A percentile compares a stretch with the other conserved stretches of the same genome.
phyloP scores from a whole-genome alignment of 2,329 filamentous ascomycete species.

The Botrytis squamosa region DNA sequence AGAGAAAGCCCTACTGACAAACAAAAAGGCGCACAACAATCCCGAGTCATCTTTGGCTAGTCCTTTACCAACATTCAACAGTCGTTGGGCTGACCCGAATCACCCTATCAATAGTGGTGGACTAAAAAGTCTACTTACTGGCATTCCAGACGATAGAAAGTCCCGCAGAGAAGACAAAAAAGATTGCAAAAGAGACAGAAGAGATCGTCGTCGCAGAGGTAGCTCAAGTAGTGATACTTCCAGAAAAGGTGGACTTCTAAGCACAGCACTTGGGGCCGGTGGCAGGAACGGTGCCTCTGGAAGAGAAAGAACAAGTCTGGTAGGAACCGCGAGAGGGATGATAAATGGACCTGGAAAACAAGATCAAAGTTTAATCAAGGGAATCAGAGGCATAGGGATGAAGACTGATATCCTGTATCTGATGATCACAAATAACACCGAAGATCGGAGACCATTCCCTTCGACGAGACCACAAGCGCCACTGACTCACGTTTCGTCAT shows the following conservation, averaged over 20 bases:
- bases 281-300: not conserved
- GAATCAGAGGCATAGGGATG: constrained; percentile 10
- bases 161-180: not conserved
- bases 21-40: not conserved
- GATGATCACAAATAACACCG: constrained; percentile 16
- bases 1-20: not conserved
- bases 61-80: constrained; percentile 5
- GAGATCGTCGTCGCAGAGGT: not conserved
- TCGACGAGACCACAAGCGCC: not conserved
- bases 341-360: constrained; percentile 10
- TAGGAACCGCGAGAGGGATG: constrained; percentile 7
- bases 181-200: not conserved
- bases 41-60: not conserved
- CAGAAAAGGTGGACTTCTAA: not conserved
- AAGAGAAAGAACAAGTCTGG: not conserved
- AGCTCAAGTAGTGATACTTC: constrained; percentile 7
- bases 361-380: constrained; percentile 18
- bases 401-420: constrained; percentile 18
- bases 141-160: not conserved
- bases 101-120: constrained; percentile 1
- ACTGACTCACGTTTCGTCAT: not conserved
- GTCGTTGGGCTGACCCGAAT: constrained; percentile 15
- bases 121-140: constrained; percentile 14
- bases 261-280: not conserved
- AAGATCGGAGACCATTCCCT: not conserved